These are phyloP conservation scores for Phyllostachys edulis DNA, from an alignment of 176 grass and related monocot species.

Conservation along the genomic window DNA sequence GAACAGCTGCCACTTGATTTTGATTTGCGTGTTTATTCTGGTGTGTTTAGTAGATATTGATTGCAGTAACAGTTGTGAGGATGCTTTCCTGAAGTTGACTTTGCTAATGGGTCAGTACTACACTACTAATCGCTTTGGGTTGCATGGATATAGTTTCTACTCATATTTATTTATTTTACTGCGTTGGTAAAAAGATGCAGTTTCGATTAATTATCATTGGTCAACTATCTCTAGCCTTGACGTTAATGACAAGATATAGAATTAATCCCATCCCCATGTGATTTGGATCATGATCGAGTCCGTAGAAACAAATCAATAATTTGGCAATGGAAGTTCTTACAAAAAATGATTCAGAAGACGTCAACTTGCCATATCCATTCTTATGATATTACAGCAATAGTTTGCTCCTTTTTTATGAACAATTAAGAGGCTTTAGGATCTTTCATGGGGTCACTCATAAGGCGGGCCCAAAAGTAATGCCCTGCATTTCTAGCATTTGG, in stretches of 20 bases:
- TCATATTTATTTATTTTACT: background rate
- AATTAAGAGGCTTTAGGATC: slow-evolving; percentile 24
- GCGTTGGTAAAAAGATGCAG: slow-evolving; percentile 1
- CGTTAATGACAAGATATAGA: slow-evolving; percentile 25
- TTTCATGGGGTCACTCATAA: slow-evolving; percentile 7
- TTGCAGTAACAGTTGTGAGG: slow-evolving; percentile 13
- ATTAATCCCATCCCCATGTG: background rate
- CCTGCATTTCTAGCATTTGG: background rate
- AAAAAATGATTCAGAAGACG: background rate
- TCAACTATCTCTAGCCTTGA: slow-evolving; percentile 25
- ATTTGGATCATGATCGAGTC: background rate
- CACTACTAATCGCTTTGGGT: background rate
- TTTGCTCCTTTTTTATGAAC: background rate
- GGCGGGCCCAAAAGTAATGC: background rate
- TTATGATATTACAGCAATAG: background rate
- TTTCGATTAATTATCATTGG: slow-evolving; percentile 17
- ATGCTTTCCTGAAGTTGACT: slow-evolving; percentile 41
- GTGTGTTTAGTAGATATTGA: slow-evolving; percentile 2
- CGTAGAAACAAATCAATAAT: background rate
- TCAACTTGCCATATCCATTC: background rate
- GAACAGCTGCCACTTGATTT: slow-evolving; percentile 26
- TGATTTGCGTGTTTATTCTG: slow-evolving; percentile 22
- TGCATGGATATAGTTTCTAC: background rate
- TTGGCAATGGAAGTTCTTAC: background rate
- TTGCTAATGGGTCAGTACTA: background rate